Conservation (phyloP, 352 stramenopile species). For the Globisporangium paroecandrum region DNA sequence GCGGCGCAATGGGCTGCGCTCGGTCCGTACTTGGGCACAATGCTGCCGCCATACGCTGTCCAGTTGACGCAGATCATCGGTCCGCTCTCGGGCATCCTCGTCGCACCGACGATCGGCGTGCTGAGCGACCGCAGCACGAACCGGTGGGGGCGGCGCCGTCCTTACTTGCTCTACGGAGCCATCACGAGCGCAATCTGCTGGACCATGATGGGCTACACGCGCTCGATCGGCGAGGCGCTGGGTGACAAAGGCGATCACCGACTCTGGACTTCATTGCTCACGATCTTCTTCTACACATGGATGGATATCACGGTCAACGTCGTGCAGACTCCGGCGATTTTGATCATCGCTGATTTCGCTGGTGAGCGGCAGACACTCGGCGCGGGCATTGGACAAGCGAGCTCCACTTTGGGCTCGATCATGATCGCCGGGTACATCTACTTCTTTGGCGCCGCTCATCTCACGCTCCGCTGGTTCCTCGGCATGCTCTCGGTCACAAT, state of each 20-base stretch:
- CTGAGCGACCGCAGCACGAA: conserved; percentile 55
- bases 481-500: conserved; percentile 70
- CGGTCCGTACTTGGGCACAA: conserved; percentile 63
- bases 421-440: conserved; percentile 72
- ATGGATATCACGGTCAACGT: conserved; percentile 84
- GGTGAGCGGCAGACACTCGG: conserved; percentile 65
- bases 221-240: conserved; percentile 54
- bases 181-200: conserved; percentile 62
- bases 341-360: conserved; percentile 76
- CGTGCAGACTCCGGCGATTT: conserved; percentile 61
- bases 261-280: conserved; percentile 54
- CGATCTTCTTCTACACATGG: conserved; percentile 76
- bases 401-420: conserved; percentile 60
- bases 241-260: conserved; percentile 45
- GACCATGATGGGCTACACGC: conserved; percentile 68
- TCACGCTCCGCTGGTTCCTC: conserved; percentile 66
- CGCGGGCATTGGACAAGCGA: conserved; percentile 56
- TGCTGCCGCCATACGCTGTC: conserved; percentile 61
- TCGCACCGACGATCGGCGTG: conserved; percentile 64
- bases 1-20: conserved; percentile 72
- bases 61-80: conserved; percentile 75
- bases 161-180: conserved; percentile 60
- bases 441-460: conserved; percentile 58
- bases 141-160: conserved; percentile 58
- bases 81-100: conserved; percentile 63